These are phyloP conservation scores for Cylindrodendrum hubeiense DNA, from an alignment of 2,329 filamentous ascomycete genomes.

Conservation along the genomic window DNA sequence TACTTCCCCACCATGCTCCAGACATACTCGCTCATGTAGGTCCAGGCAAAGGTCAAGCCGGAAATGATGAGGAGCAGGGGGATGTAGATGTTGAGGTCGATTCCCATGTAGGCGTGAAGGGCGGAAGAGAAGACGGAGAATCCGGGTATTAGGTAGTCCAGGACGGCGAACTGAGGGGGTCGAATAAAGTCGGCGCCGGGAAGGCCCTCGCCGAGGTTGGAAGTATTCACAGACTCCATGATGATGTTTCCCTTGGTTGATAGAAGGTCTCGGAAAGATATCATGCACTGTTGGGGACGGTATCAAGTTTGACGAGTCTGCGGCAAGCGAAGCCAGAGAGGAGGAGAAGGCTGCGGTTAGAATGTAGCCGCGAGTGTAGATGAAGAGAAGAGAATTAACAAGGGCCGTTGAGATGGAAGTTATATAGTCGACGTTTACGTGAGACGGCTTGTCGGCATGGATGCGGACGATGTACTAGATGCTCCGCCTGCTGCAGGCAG, in stretches of 20 bases:
- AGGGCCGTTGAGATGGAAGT: not conserved
- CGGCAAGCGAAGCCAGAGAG: not conserved
- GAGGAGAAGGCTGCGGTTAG: not conserved
- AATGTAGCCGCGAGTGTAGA: not conserved
- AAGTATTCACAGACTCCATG: constrained; percentile 43
- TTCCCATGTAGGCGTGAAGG: constrained; percentile 67
- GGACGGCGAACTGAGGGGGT: constrained; percentile 58
- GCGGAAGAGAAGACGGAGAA: constrained; percentile 69
- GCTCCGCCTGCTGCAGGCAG: not conserved
- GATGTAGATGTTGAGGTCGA: constrained; percentile 74
- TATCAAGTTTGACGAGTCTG: not conserved
- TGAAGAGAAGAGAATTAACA: not conserved
- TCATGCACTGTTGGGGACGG: constrained; percentile 16
- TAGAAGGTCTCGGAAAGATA: constrained; percentile 10
- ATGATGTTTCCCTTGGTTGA: not conserved
- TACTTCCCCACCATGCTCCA: constrained; percentile 63
- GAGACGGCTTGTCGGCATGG: not conserved
- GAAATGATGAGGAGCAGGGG: constrained; percentile 66
- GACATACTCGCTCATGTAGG: constrained; percentile 64
- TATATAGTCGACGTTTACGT: not conserved
- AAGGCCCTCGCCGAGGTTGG: constrained; percentile 23
- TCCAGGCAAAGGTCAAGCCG: constrained; percentile 62
- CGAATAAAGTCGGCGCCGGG: constrained; percentile 7
- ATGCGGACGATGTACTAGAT: not conserved
- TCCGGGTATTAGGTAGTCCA: constrained; percentile 76